Evolutionary conservation across 2,329 filamentous ascomycete species (phyloP), one percentile per base, ranked within the genome.

Genomic region (Eurotiales sp.): DNA sequence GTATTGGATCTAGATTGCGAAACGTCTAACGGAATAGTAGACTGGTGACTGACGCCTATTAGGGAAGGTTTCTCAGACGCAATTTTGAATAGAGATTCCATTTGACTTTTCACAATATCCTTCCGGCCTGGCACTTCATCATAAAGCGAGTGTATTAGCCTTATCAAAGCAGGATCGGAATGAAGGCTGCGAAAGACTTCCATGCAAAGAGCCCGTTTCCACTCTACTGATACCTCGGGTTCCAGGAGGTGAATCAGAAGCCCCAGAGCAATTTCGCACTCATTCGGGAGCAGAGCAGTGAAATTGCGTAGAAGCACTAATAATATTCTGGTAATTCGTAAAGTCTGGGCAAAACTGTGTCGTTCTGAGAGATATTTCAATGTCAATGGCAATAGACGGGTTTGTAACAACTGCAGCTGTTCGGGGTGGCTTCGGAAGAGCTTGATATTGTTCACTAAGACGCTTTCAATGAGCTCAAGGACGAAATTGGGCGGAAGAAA

Each of bases 201-300:
- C 81, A 99, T 88, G 56, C 90, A 95, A 5, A 97, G 71, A 0
- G 89, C 85, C 52, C 92, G 80, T 67, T 92, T 96, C 93, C 95
- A 99, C 4, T 84, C 64, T 0, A 83, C 77, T 2, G 86, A 84
- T 12, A 76, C 74, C 56, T 97, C 93, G 46, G 91, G 88, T 62
- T 99, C 93, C 12, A 97, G 78, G 56, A 95, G 80, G 57, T 95
- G 87, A 2, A 88, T 95, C 39, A 97, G 72, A 19, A 95, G 79
- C 12, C 87, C 84, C 15, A 97, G 74, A 1, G 88, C 87, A 62
- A 92, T 87, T 46, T 91, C 88, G 55, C 90, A 91, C 68, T 97
- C 90, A 4, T 81, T 77, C 2, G 85, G 79, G 45, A 97, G 74
- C 34, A 90, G 82, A 34, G 77, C 77, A 54, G 96, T 79, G 63